phyloP scores from a whole-genome alignment of 1,139 yeast species.

The Geotrichum siamense region DNA sequence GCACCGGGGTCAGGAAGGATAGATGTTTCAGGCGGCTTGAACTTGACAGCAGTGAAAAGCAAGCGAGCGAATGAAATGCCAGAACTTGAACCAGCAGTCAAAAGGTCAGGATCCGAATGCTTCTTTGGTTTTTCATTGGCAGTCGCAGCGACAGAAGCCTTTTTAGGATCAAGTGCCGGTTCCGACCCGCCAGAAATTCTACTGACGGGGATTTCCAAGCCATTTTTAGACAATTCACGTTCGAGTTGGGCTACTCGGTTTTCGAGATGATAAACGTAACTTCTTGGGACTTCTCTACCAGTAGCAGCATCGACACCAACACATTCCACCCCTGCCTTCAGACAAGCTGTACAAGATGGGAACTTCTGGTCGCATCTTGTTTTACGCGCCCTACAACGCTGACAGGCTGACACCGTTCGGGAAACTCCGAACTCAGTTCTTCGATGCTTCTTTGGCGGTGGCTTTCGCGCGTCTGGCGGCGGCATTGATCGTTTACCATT shows the following conservation, averaged over 20 bases:
- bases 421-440: conserved; percentile 20
- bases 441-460: not conserved
- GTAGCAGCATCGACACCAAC: conserved; percentile 83
- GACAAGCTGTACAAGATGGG: conserved; percentile 70
- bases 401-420: conserved; percentile 62
- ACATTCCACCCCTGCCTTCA: conserved; percentile 62
- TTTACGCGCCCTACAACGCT: conserved; percentile 70
- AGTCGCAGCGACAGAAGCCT: conserved; percentile 14
- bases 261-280: conserved; percentile 70
- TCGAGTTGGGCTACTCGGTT: conserved; percentile 54
- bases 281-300: conserved; percentile 77
- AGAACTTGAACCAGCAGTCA: conserved; percentile 45
- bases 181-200: not conserved
- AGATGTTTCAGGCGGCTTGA: conserved; percentile 36
- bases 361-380: conserved; percentile 77
- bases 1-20: not conserved
- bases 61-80: conserved; percentile 68
- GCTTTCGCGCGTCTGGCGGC: not conserved
- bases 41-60: conserved; percentile 68
- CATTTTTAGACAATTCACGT: conserved; percentile 40
- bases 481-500: not conserved
- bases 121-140: not conserved
- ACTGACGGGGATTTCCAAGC: conserved; percentile 21
- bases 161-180: conserved; percentile 12
- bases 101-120: conserved; percentile 26